These are phyloP conservation scores for Boletellus ananas DNA, from an alignment of 768 basidiomycete genomes.

Conservation along the genomic window DNA sequence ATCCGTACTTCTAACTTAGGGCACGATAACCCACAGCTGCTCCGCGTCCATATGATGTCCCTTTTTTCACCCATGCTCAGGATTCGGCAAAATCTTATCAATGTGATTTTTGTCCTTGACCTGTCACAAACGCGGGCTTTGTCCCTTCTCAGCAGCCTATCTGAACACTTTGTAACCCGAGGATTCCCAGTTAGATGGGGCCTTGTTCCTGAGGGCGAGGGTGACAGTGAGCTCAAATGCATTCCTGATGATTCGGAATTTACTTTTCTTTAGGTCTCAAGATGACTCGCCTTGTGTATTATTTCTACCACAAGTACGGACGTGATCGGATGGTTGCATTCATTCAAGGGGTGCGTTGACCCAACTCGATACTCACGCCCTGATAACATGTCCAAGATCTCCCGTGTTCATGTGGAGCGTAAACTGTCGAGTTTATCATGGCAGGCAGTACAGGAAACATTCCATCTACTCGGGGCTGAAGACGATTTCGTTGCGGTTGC, in stretches of 20 bases:
- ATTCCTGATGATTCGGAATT: background rate
- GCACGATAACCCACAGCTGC: conserved; percentile 20
- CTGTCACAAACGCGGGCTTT: conserved; percentile 60
- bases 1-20: background rate
- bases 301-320: conserved; percentile 62
- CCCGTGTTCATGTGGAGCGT: conserved; percentile 33
- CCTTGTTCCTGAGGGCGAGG: conserved; percentile 63
- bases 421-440: conserved; percentile 39
- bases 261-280: conserved; percentile 42
- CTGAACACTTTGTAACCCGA: conserved; percentile 69
- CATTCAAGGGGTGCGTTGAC: conserved; percentile 44
- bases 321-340: conserved; percentile 60
- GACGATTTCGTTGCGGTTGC: conserved; percentile 43
- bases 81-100: conserved; percentile 78
- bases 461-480: conserved; percentile 32
- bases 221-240: conserved; percentile 30
- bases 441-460: conserved; percentile 39
- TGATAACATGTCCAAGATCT: conserved; percentile 30
- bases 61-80: conserved; percentile 75
- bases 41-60: conserved; percentile 35
- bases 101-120: conserved; percentile 79
- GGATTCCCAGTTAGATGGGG: conserved; percentile 82
- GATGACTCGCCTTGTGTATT: conserved; percentile 72
- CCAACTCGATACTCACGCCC: background rate
- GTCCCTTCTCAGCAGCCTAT: conserved; percentile 57